Conservation (phyloP, 495 filamentous ascomycete species). For the Friedmanniomyces simplex region DNA sequence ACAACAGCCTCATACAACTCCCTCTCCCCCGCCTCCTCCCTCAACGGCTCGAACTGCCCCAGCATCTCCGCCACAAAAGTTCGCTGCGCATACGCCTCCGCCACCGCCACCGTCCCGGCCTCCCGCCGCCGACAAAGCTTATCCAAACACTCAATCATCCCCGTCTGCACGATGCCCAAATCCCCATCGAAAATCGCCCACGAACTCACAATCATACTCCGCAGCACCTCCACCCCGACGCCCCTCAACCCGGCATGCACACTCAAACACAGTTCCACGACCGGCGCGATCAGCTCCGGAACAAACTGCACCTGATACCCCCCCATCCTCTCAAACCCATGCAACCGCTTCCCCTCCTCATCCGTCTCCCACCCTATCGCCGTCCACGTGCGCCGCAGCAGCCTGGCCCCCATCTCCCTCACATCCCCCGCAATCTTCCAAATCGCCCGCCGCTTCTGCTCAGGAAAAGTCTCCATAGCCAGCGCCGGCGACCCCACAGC, state of each 20-base stretch:
- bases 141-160: slow-evolving; percentile 93
- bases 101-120: slow-evolving; percentile 55
- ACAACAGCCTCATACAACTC: slow-evolving; percentile 66
- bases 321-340: slow-evolving; percentile 73
- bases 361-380: slow-evolving; percentile 94
- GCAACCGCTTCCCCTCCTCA: slow-evolving; percentile 59
- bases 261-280: slow-evolving; percentile 88
- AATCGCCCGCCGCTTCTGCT: slow-evolving; percentile 89
- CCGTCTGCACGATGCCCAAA: slow-evolving; percentile 81
- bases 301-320: slow-evolving; percentile 99
- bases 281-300: slow-evolving; percentile 77
- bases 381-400: slow-evolving; percentile 80
- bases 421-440: slow-evolving; percentile 99
- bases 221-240: slow-evolving; percentile 84
- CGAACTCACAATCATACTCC: slow-evolving; percentile 97
- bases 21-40: slow-evolving; percentile 52
- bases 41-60: slow-evolving; percentile 64
- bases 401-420: slow-evolving; percentile 75
- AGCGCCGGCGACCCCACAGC: slow-evolving; percentile 81
- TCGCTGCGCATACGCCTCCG: slow-evolving; percentile 82
- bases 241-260: slow-evolving; percentile 84
- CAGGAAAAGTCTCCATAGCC: slow-evolving; percentile 90
- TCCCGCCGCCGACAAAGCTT: slow-evolving; percentile 58
- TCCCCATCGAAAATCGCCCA: slow-evolving; percentile 88
- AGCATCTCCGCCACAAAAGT: slow-evolving; percentile 82